Conservation (phyloP, 768 basidiomycete genomes). For the Podaxis sp. region DNA sequence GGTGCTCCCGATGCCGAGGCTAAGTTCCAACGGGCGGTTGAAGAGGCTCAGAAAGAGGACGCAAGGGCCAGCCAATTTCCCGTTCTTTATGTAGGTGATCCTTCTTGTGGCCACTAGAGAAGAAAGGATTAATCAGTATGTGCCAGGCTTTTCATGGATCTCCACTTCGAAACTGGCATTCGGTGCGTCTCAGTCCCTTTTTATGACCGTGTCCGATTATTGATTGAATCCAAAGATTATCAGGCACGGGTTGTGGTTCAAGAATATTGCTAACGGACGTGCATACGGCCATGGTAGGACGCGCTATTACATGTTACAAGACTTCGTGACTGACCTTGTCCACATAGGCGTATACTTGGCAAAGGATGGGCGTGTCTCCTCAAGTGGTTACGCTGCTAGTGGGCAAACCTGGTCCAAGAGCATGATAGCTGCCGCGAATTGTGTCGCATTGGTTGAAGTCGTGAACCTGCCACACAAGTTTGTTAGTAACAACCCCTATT, state of each 20-base stretch:
- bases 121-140: neutral
- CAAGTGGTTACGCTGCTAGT: conserved; percentile 35
- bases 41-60: conserved; percentile 30
- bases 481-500: conserved; percentile 45
- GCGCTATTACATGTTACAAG: neutral
- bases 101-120: neutral
- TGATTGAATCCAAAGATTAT: conserved; percentile 44
- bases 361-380: conserved; percentile 49
- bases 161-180: conserved; percentile 64
- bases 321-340: conserved; percentile 1
- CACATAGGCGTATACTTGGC: conserved; percentile 61
- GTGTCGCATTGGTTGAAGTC: conserved; percentile 60
- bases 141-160: conserved; percentile 67
- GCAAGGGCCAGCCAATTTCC: conserved; percentile 41
- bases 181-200: conserved; percentile 33
- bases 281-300: conserved; percentile 56
- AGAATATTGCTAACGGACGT: conserved; percentile 49
- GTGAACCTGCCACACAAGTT: conserved; percentile 58
- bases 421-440: conserved; percentile 37
- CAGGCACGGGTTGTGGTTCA: conserved; percentile 67
- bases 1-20: conserved; percentile 72
- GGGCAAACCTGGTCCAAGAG: conserved; percentile 50
- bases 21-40: conserved; percentile 47
- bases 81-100: conserved; percentile 36
- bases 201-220: neutral